Base-by-base conservation (phyloP, 768 basidiomycete species). In the Tulasnella sp. region DNA sequence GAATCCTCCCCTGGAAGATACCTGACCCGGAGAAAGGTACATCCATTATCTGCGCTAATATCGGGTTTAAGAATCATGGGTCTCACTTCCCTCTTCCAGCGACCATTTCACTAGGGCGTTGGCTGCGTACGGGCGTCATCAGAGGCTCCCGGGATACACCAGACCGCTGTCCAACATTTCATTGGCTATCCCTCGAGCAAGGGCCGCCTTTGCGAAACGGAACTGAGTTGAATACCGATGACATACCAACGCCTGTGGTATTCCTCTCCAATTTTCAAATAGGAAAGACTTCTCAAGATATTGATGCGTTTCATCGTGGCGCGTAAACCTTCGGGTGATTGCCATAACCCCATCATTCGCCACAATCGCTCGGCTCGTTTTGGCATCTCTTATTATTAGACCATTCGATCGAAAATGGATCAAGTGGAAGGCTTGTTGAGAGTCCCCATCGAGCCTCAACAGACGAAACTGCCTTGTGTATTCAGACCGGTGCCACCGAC, bases 401-500 rank as follows among this genome's bases (percentile, higher is more conserved):
- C n/a, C n/a, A 86, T 92, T 41, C 85, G 94, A 17, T 68, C 65
- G 15, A 76, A 80, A 54, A 93, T 97, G 86, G 81, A 82, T 57
- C 71, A 77, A 58, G 92, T 98, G 90, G 90, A 94, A 19, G 69
- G 71, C 6, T 69, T 74, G 2, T 78, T 86, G 0, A 79, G 72
- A 15, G 91, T 93, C 4, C 84, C 87, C 15, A 93, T 99, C 59
- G 96, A 99, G 68, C 96, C 96, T 1, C 69, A 85, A 67, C 96
- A 99, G 69, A 93, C 90, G 0, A 68, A 72, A 40, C 77, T 99
- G 19, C 75, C 98, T 3, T 94, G 90, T 60, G 72, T 85, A 14
- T 70, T 76, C 12, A 76, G 84, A 62, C 80, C 85, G 96, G 96
- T 27, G 83, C 97, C 15, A 76, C 98, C 36, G 91, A 88, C 19